Percentiles rank a stretch among this genome's conserved stretches.
Evolutionary conservation across 768 basidiomycete species (phyloP).

Genomic region (Leccinum ochraceum): DNA sequence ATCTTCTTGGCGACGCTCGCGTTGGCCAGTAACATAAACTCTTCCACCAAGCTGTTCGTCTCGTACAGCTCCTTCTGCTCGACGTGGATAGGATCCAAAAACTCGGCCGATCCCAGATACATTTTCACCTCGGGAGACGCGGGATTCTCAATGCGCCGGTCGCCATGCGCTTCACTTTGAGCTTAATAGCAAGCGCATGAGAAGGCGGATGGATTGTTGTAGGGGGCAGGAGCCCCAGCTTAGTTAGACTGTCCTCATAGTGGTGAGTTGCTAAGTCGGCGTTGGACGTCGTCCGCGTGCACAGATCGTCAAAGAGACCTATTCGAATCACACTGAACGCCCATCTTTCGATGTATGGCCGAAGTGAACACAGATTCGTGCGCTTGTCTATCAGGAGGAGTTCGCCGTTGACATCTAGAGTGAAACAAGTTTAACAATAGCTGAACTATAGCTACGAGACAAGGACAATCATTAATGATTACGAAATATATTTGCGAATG

Average conservation of each 20-base stretch:
- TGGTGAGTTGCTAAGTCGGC: conserved; percentile 69
- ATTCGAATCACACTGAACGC: no score
- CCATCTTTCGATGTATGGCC: conserved; percentile 89
- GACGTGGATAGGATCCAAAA: conserved; percentile 94
- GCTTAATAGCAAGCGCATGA: conserved; percentile 81
- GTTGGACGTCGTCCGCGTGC: not conserved
- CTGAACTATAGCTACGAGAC: not conserved
- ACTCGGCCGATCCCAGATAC: conserved; percentile 88
- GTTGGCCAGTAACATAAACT: no score
- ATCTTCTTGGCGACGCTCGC: no score
- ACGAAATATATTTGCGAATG: not conserved
- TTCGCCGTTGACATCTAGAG: not conserved
- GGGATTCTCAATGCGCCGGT: conserved; percentile 94
- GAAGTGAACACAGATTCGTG: conserved; percentile 3
- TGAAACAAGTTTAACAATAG: conserved; percentile 19
- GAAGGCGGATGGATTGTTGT: conserved; percentile 69
- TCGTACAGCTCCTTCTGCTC: conserved; percentile 70
- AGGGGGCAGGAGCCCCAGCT: no score
- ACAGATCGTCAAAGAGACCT: not conserved
- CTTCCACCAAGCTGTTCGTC: no score
- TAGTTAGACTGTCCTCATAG: no score
- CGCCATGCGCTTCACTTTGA: conserved; percentile 83
- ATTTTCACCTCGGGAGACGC: conserved; percentile 99
- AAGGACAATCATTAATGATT: no score
- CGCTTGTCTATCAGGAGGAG: no score